phyloP scores from a whole-genome alignment of 2,329 filamentous ascomycete species.

The Sarocladium strictum region DNA sequence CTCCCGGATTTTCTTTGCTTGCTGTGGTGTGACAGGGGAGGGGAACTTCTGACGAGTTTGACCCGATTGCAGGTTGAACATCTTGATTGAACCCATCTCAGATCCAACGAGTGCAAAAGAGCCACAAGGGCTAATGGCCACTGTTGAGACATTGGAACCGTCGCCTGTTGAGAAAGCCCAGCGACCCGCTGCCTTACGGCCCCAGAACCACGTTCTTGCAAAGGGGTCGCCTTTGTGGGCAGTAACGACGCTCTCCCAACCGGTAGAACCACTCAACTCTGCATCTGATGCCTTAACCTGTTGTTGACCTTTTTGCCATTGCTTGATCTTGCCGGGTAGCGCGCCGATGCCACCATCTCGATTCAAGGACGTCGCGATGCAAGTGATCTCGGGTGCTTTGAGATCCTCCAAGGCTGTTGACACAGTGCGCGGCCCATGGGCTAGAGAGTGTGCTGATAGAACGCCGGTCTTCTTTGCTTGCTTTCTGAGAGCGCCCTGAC shows the following conservation, averaged over 20 bases:
- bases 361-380: slow-evolving; percentile 86
- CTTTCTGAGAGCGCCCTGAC: slow-evolving; percentile 81
- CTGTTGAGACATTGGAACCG: slow-evolving; percentile 73
- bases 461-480: slow-evolving; percentile 86
- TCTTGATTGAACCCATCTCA: slow-evolving; percentile 74
- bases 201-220: slow-evolving; percentile 98
- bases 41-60: slow-evolving; percentile 84
- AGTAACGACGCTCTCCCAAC: slow-evolving; percentile 96
- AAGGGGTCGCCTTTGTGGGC: slow-evolving; percentile 80
- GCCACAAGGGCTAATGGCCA: slow-evolving; percentile 85
- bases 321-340: slow-evolving; percentile 66
- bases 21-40: slow-evolving; percentile 66
- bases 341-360: slow-evolving; percentile 91
- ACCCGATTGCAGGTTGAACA: slow-evolving; percentile 96
- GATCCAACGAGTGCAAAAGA: slow-evolving; percentile 92
- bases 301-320: slow-evolving; percentile 77
- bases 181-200: slow-evolving; percentile 81
- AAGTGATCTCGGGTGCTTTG: slow-evolving; percentile 88
- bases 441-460: slow-evolving; percentile 45
- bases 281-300: slow-evolving; percentile 60
- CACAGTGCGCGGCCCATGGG: slow-evolving; percentile 42
- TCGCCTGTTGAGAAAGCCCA: slow-evolving; percentile 91
- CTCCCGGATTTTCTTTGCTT: slow-evolving; percentile 69
- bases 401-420: slow-evolving; percentile 65
- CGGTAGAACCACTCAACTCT: slow-evolving; percentile 70